Conservation (phyloP, 495 filamentous ascomycete species). For the Talaromyces stipitatus region DNA sequence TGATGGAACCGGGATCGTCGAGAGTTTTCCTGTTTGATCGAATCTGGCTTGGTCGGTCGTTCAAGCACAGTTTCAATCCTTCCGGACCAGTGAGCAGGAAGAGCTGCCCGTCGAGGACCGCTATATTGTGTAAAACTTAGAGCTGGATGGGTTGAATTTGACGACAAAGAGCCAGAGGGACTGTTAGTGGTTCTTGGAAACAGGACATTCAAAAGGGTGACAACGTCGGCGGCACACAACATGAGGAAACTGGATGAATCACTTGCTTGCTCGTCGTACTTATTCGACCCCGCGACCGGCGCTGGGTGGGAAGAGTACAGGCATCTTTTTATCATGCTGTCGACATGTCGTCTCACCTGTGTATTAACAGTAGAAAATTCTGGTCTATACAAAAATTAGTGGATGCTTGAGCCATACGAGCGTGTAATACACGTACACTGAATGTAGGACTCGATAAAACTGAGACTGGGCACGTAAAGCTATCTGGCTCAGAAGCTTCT, state of each 20-base stretch:
- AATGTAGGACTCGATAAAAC: constrained; percentile 45
- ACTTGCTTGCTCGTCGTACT: neutral
- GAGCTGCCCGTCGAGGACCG: neutral
- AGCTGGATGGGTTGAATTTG: neutral
- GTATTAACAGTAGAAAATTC: constrained; percentile 37
- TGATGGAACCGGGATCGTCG: constrained; percentile 12
- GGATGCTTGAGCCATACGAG: neutral
- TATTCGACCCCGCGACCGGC: neutral
- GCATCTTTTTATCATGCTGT: constrained; percentile 52
- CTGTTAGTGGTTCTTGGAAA: constrained; percentile 20
- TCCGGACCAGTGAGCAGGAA: constrained; percentile 7
- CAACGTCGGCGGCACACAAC: constrained; percentile 31
- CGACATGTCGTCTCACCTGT: constrained; percentile 64
- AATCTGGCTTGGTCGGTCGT: neutral
- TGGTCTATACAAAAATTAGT: constrained; percentile 21
- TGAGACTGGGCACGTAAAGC: constrained; percentile 68
- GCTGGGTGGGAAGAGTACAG: neutral
- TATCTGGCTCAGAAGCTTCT: constrained; percentile 81
- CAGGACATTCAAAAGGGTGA: constrained; percentile 34
- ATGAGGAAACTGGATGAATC: constrained; percentile 21
- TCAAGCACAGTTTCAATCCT: constrained; percentile 6
- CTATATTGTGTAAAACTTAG: neutral
- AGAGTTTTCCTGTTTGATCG: neutral
- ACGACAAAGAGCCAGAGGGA: neutral
- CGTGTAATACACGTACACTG: constrained; percentile 29